Evolutionary conservation across 2,329 filamentous ascomycete species (phyloP), one percentile per base, ranked within the genome.

Genomic region (Colletotrichum horii): DNA sequence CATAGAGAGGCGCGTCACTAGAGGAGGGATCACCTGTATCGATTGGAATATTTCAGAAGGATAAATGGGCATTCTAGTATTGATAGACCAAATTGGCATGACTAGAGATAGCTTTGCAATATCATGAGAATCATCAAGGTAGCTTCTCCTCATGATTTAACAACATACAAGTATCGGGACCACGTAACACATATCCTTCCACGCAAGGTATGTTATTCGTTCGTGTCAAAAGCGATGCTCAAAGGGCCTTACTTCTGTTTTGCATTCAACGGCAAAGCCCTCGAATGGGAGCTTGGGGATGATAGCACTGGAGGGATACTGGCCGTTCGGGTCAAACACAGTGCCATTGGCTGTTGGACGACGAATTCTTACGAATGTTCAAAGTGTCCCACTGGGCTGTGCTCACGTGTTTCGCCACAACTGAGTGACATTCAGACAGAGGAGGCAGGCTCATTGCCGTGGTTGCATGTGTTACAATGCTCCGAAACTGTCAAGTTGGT

Each of bases 1-100:
- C 11, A 0, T 22, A 22, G 43, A 48, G 19, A 0, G 19, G 14
- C 14, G 11, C 3, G 0, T 22, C 8, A 11, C 30, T 32, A 32
- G 19, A 48, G 43, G 19, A 48, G 11, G 43, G 3, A 9, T 5
- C 43, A 6, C 3, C 43, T 48, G 32, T 34, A 4, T 34, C 32
- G 11, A 34, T 34, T 34, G 12, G 12, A 34, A 4, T 14, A 6
- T 1, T 34, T 1, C 6, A 34, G 32, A 34, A 34, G 12, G 11
- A 14, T 14, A 6, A 34, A 34, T 2, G 4, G 12, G 32, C 32
- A 34, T 34, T 34, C 14, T 9, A 32, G 32, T 34, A 14, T 34
- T 34, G 32, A 14, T 34, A 34, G 32, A 34, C 32, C 12, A 14
- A 14, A 34, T 14, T 34, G 14, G 11, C 12, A 34, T 34, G 12